Conservation (phyloP, 1,284 basidiomycete genomes). For the Ganoderma meredithae region DNA sequence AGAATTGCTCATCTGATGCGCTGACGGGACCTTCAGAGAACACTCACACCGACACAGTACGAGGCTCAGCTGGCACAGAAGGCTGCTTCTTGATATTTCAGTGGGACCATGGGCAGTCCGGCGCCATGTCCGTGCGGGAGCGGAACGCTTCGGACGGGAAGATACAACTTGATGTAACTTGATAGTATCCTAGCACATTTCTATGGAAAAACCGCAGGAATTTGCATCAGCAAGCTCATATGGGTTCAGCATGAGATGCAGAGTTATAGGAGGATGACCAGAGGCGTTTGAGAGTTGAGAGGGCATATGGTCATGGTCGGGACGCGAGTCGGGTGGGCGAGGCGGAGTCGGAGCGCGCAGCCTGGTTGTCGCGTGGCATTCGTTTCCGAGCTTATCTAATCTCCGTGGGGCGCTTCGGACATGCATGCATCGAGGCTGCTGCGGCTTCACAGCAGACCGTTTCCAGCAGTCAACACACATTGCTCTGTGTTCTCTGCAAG, state of each 20-base stretch:
- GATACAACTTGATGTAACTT: slow-evolving; percentile 4
- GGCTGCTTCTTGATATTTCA: slow-evolving; percentile 14
- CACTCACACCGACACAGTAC: slow-evolving; percentile 77
- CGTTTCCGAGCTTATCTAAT: background rate
- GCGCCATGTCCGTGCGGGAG: background rate
- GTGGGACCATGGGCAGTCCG: background rate
- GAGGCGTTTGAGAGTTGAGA: background rate
- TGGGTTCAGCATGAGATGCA: background rate
- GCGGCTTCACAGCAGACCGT: background rate
- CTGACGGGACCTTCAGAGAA: slow-evolving; percentile 58
- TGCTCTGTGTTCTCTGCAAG: background rate
- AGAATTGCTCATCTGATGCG: background rate
- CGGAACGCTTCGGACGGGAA: background rate
- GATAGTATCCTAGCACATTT: background rate
- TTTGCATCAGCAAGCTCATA: background rate
- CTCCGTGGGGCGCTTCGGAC: background rate
- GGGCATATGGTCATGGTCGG: background rate
- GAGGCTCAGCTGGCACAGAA: slow-evolving; percentile 57
- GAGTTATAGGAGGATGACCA: background rate
- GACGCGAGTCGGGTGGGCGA: too few relatives aligned
- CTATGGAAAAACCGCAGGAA: background rate
- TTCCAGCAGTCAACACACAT: background rate
- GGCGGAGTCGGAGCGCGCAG: too few relatives aligned
- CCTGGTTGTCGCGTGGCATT: background rate
- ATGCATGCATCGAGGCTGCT: background rate